These are phyloP conservation scores for Nakaseomyces sp. DNA, from an alignment of 1,139 yeast genomes.

Conservation along the genomic window DNA sequence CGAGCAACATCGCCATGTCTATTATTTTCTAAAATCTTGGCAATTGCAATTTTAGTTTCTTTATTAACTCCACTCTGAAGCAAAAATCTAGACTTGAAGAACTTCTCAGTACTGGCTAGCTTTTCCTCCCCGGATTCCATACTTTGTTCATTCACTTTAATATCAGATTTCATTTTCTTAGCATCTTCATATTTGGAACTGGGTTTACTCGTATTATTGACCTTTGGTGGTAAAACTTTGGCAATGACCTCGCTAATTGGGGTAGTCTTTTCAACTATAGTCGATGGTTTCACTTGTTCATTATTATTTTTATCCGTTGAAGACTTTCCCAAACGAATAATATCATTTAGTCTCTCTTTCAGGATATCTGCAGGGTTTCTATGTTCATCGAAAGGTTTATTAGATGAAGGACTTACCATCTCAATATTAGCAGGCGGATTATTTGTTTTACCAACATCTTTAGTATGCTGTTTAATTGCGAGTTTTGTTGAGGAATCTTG, in stretches of 20 bases:
- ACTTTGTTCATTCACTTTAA: background rate
- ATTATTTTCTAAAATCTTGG: background rate
- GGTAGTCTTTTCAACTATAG: background rate
- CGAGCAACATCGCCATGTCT: background rate
- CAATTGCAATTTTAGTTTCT: background rate
- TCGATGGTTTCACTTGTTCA: background rate
- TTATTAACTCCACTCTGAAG: background rate
- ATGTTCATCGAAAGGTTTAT: background rate
- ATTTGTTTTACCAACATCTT: no score
- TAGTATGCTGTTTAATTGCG: background rate
- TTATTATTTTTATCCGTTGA: background rate
- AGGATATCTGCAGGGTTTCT: background rate
- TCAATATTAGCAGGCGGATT: no score
- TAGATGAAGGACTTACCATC: no score
- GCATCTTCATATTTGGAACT: no score
- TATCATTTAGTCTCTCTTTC: background rate
- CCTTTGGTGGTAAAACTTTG: background rate
- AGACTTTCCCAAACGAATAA: background rate
- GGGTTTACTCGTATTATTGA: no score
- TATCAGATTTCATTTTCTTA: background rate
- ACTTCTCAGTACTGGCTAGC: background rate
- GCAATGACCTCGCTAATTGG: slow-evolving; percentile 3
- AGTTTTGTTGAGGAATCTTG: background rate
- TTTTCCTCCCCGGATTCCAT: background rate
- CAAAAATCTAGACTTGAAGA: background rate